These are phyloP conservation scores for Nepenthes gracilis DNA, from an alignment of 148 eudicot genomes.

Conservation along the genomic window DNA sequence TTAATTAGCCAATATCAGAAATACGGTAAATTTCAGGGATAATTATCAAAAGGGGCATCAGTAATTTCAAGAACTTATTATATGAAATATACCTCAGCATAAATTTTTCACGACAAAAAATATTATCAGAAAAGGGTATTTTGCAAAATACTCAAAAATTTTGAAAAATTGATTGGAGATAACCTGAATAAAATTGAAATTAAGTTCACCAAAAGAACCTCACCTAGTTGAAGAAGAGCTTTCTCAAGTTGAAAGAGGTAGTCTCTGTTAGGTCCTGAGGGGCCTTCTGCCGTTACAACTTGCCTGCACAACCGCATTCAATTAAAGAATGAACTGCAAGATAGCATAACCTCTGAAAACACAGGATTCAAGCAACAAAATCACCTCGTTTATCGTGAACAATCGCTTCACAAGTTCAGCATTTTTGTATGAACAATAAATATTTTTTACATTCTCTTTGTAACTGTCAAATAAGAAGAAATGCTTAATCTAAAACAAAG, in stretches of 20 bases:
- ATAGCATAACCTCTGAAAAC: not conserved
- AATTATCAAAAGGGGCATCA: not conserved
- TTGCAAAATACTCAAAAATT: not conserved
- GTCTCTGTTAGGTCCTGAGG: constrained; percentile 94
- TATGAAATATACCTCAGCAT: too few species aligned
- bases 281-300: constrained; percentile 72
- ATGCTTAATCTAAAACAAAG: too few species aligned
- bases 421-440: too few species aligned
- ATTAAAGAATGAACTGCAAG: not conserved
- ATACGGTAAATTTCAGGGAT: too few species aligned
- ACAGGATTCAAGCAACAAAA: not conserved
- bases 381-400: not conserved
- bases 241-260: constrained; percentile 87
- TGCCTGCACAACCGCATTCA: constrained; percentile 42
- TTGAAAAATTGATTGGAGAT: too few species aligned
- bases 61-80: too few species aligned
- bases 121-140: too few species aligned
- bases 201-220: not conserved
- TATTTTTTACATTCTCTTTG: not conserved
- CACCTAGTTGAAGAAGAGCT: constrained; percentile 68
- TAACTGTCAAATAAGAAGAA: not conserved
- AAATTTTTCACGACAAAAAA: too few species aligned
- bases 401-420: too few species aligned
- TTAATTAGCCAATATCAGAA: too few species aligned
- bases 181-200: not conserved